Evolutionary conservation across 164 flowering plant species (phyloP).

Genomic region (Magnolia kwangsiensis): DNA sequence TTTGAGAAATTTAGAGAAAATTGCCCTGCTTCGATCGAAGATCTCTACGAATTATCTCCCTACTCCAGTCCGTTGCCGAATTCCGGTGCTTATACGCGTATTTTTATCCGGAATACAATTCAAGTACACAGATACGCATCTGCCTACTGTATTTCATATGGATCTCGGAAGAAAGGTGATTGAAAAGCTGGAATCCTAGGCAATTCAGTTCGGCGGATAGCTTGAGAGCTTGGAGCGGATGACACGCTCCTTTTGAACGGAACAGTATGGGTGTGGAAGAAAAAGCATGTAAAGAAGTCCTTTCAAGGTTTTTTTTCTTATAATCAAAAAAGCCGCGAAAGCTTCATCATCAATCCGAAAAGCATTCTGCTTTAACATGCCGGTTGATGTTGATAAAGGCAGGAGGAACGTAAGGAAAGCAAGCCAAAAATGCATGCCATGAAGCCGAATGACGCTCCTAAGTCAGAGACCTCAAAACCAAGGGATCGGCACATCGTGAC

Average conservation of each 20-base stretch:
- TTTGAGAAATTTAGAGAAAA: background rate
- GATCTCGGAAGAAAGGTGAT: background rate
- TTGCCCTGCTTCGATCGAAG: background rate
- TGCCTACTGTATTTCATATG: background rate
- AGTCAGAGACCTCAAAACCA: conserved; percentile 23
- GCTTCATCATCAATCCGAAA: background rate
- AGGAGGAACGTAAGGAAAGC: conserved; percentile 25
- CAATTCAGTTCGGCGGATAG: background rate
- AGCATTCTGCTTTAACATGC: conserved; percentile 44
- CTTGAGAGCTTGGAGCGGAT: background rate
- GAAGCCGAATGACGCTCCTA: conserved; percentile 27
- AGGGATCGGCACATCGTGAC: conserved; percentile 86
- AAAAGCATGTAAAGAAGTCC: background rate
- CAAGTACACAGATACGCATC: background rate
- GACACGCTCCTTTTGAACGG: conserved; percentile 21
- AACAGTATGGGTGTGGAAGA: conserved; percentile 16
- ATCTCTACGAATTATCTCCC: background rate
- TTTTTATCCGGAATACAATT: background rate
- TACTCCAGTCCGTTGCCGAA: background rate
- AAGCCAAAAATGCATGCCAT: conserved; percentile 20
- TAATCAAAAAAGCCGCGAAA: conserved; percentile 17
- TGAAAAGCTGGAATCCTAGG: background rate
- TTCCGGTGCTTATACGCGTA: background rate
- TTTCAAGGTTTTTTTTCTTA: background rate
- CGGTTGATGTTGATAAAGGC: conserved; percentile 30